These are phyloP conservation scores for Teunomyces gatunensis DNA, from an alignment of 805 yeast genomes.

Conservation along the genomic window DNA sequence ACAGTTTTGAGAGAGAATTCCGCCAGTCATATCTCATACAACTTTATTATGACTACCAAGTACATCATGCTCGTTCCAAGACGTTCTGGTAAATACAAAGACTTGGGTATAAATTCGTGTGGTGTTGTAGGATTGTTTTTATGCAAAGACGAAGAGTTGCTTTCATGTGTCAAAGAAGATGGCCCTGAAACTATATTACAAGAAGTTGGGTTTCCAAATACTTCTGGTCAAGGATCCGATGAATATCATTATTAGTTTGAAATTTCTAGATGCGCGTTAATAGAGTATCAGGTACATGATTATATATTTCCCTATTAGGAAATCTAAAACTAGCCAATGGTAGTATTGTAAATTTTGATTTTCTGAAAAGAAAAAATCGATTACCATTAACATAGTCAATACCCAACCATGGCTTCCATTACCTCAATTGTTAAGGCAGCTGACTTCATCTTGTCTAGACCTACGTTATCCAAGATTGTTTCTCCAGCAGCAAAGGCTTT, in stretches of 20 bases:
- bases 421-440: constrained; percentile 72
- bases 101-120: constrained; percentile 70
- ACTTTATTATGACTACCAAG: constrained; percentile 73
- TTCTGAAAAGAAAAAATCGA: constrained; percentile 1
- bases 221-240: constrained; percentile 53
- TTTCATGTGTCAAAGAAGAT: constrained; percentile 43
- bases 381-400: neutral
- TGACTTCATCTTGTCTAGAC: constrained; percentile 78
- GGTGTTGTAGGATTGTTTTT: constrained; percentile 78
- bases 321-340: constrained; percentile 27
- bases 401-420: constrained; percentile 49
- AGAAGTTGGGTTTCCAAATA: constrained; percentile 66
- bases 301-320: constrained; percentile 21
- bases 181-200: constrained; percentile 54
- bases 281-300: neutral
- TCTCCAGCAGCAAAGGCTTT: constrained; percentile 79
- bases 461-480: constrained; percentile 69
- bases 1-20: constrained; percentile 59
- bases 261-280: neutral
- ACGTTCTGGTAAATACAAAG: constrained; percentile 49
- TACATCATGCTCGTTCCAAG: constrained; percentile 92
- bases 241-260: constrained; percentile 57
- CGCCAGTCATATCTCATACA: constrained; percentile 59
- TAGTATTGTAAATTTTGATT: constrained; percentile 18
- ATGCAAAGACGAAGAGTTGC: constrained; percentile 64